A percentile compares a stretch with the other conserved stretches of the same genome.
Evolutionary conservation across 1,284 basidiomycete genomes (phyloP).

Genomic region (Melampsora americana): DNA sequence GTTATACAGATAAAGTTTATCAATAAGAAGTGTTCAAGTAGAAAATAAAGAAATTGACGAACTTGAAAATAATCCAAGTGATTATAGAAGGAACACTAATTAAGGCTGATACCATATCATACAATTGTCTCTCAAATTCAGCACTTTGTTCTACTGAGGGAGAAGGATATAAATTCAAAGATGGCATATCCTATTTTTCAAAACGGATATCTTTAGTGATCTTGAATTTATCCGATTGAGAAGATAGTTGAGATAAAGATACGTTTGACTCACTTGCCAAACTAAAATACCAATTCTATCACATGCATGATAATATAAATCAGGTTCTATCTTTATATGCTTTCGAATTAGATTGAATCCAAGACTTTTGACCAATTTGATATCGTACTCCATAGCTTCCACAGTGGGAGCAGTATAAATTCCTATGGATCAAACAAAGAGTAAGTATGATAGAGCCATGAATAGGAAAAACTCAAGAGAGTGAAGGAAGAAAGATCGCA

Average conservation of each 20-base stretch:
- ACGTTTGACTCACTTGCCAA: slow-evolving; percentile 35
- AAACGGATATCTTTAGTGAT: not conserved
- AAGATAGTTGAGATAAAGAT: not conserved
- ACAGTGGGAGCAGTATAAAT: slow-evolving; percentile 43
- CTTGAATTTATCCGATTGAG: not conserved
- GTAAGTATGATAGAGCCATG: too few relatives aligned
- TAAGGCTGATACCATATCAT: slow-evolving; percentile 17
- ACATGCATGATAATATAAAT: slow-evolving; percentile 42
- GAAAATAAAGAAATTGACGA: not conserved
- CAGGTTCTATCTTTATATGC: slow-evolving; percentile 45
- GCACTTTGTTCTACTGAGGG: slow-evolving; percentile 20
- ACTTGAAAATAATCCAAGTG: slow-evolving; percentile 39
- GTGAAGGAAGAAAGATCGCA: not conserved
- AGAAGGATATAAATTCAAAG: slow-evolving; percentile 2
- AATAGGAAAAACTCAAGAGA: not conserved
- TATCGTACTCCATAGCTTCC: slow-evolving; percentile 43
- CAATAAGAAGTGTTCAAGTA: not conserved
- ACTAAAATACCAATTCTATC: slow-evolving; percentile 43
- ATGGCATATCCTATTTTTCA: slow-evolving; percentile 34
- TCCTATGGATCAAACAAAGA: not conserved
- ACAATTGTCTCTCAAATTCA: slow-evolving; percentile 36
- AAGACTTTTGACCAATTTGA: slow-evolving; percentile 37
- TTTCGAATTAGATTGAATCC: slow-evolving; percentile 45
- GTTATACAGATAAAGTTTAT: not conserved
- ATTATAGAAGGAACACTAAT: slow-evolving; percentile 36